Evolutionary conservation across 1,284 basidiomycete genomes (phyloP).

Genomic region (Sphagnurus paluster): DNA sequence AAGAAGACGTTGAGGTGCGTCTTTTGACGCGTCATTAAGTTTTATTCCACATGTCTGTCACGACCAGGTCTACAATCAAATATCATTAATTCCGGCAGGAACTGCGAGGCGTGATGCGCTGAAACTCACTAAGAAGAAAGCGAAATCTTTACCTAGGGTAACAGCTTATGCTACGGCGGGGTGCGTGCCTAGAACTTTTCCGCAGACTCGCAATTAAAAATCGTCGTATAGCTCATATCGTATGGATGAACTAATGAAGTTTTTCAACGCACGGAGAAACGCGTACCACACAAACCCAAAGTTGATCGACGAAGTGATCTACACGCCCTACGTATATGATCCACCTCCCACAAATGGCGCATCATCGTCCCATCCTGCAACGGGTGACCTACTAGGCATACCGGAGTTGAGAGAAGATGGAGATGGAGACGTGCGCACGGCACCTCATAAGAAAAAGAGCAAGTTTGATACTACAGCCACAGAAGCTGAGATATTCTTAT

Average conservation of each 20-base stretch:
- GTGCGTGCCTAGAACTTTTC: constrained; percentile 38
- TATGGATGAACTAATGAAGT: constrained; percentile 84
- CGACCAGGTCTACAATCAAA: constrained; percentile 81
- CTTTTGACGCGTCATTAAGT: constrained; percentile 4
- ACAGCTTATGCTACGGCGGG: constrained; percentile 94
- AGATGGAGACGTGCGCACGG: constrained; percentile 32
- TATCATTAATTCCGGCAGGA: constrained; percentile 91
- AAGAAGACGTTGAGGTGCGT: constrained; percentile 65
- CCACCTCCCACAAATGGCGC: constrained; percentile 32
- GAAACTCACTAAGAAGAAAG: constrained; percentile 89
- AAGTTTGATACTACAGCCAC: constrained; percentile 66
- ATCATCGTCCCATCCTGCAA: constrained; percentile 31
- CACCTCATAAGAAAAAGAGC: constrained; percentile 51
- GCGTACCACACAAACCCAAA: constrained; percentile 86
- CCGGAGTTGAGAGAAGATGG: constrained; percentile 56
- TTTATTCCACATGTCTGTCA: not conserved
- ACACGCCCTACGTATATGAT: constrained; percentile 81
- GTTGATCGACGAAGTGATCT: constrained; percentile 79
- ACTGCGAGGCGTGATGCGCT: constrained; percentile 91
- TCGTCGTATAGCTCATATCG: constrained; percentile 73
- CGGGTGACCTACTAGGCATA: constrained; percentile 72
- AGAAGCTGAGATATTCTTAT: constrained; percentile 90
- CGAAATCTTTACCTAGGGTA: constrained; percentile 90
- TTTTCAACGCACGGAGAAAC: constrained; percentile 78
- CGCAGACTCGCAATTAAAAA: constrained; percentile 3